These are phyloP conservation scores for Calocera viscosa DNA, from an alignment of 768 basidiomycete genomes.

Conservation along the genomic window DNA sequence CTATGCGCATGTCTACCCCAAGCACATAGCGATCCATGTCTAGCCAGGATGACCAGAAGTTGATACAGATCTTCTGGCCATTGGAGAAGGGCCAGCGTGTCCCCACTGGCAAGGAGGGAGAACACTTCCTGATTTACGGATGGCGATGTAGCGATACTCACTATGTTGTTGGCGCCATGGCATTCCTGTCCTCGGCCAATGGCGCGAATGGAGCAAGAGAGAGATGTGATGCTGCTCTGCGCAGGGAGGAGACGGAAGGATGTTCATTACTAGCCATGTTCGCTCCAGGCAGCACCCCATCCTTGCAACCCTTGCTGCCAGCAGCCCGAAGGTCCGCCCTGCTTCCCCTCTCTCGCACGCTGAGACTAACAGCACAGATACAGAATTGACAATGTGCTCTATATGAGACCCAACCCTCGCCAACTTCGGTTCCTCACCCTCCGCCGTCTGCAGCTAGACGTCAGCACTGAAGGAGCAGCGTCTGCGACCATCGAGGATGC, in stretches of 20 bases:
- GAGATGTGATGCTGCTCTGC: not conserved
- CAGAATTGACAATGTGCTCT: conserved; percentile 32
- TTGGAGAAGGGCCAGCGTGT: not conserved
- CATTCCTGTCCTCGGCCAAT: not conserved
- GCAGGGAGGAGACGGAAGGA: too few relatives aligned
- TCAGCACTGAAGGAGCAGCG: conserved; percentile 14
- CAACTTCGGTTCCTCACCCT: conserved; percentile 57
- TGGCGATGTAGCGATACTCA: conserved; percentile 5
- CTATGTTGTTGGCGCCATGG: not conserved
- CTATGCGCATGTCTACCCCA: not conserved
- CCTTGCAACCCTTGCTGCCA: too few relatives aligned
- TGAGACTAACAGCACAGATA: too few relatives aligned
- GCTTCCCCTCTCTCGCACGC: too few relatives aligned
- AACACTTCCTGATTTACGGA: not conserved
- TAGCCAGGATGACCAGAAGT: not conserved
- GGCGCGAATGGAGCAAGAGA: not conserved
- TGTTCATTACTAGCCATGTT: too few relatives aligned
- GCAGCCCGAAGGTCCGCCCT: too few relatives aligned
- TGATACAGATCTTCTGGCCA: not conserved
- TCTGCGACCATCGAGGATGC: conserved; percentile 23
- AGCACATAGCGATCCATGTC: not conserved
- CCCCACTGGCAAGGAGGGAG: not conserved
- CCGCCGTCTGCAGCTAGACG: conserved; percentile 27
- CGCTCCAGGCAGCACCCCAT: too few relatives aligned
- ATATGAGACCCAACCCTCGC: conserved; percentile 39